Conservation (phyloP, 1,284 basidiomycete genomes). For the Leccinum fallax region DNA sequence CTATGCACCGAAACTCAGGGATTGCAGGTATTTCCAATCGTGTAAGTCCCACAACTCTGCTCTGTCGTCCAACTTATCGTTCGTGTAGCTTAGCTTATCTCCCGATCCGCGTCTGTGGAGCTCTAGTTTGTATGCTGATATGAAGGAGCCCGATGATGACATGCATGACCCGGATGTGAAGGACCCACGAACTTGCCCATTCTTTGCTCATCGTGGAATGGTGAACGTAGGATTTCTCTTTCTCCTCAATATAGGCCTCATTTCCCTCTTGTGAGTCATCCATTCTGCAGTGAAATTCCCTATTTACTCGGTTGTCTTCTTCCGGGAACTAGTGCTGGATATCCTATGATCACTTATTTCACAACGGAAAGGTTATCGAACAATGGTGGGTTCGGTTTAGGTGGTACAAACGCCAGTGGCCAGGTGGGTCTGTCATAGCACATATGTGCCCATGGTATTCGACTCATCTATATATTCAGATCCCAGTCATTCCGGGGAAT, state of each 20-base stretch:
- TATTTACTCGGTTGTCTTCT: slow-evolving; percentile 1
- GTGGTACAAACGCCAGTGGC: slow-evolving; percentile 75
- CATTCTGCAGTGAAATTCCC: slow-evolving; percentile 6
- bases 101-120: slow-evolving; percentile 59
- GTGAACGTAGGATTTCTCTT: slow-evolving; percentile 67
- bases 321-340: slow-evolving; percentile 47
- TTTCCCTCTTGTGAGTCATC: slow-evolving; percentile 53
- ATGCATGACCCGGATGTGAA: slow-evolving; percentile 54
- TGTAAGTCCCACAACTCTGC: slow-evolving; percentile 12
- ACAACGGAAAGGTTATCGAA: slow-evolving; percentile 37
- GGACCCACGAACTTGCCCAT: slow-evolving; percentile 25
- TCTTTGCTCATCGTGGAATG: slow-evolving; percentile 51
- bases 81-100: slow-evolving; percentile 49
- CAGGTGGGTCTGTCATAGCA: slow-evolving; percentile 44
- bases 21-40: slow-evolving; percentile 23
- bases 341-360: slow-evolving; percentile 56
- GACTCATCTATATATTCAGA: slow-evolving; percentile 32
- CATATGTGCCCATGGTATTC: slow-evolving; percentile 32
- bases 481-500: slow-evolving; percentile 54
- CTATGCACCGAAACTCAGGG: slow-evolving; percentile 20
- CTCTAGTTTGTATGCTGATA: slow-evolving; percentile 47
- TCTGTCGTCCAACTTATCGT: slow-evolving; percentile 4
- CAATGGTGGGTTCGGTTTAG: slow-evolving; percentile 62
- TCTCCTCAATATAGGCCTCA: slow-evolving; percentile 48
- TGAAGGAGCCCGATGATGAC: slow-evolving; percentile 55